phyloP scores from a whole-genome alignment of 2,329 filamentous ascomycete species.

The Plectosphaerella cucumerina region DNA sequence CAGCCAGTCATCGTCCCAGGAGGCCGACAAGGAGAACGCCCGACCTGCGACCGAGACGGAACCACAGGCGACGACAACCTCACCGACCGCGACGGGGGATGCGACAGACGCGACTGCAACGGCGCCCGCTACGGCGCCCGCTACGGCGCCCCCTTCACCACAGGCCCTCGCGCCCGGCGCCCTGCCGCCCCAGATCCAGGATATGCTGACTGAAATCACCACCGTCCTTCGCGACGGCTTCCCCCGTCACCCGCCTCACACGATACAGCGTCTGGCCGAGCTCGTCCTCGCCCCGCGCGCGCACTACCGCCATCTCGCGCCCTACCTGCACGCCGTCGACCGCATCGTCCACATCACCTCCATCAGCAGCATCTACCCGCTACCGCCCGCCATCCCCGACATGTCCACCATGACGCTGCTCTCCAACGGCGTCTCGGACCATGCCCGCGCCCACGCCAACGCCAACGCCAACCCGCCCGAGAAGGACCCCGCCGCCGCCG shows the following conservation, averaged over 20 bases:
- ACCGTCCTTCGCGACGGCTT: constrained; percentile 63
- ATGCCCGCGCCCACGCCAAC: constrained; percentile 3
- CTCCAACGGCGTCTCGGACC: constrained; percentile 58
- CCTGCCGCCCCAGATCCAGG: constrained; percentile 60
- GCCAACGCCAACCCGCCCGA: constrained; percentile 17
- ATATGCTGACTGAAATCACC: constrained; percentile 58
- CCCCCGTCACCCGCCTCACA: constrained; percentile 75
- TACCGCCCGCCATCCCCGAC: constrained; percentile 63
- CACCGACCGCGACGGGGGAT: constrained; percentile 26
- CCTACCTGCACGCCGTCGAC: constrained; percentile 88
- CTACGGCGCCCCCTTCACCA: constrained; percentile 22
- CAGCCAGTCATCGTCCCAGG: constrained; percentile 42
- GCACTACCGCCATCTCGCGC: constrained; percentile 76
- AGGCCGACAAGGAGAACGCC: constrained; percentile 66
- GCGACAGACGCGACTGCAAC: constrained; percentile 17
- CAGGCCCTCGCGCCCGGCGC: constrained; percentile 29
- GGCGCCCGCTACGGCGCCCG: too few relatives aligned
- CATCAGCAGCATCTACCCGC: constrained; percentile 72
- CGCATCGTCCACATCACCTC: constrained; percentile 89
- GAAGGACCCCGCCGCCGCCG: constrained; percentile 28
- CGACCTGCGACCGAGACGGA: constrained; percentile 33
- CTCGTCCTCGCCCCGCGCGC: constrained; percentile 70
- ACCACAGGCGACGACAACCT: constrained; percentile 24
- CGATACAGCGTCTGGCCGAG: constrained; percentile 87
- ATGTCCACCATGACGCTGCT: constrained; percentile 48